Percentiles rank a stretch among this genome's conserved stretches.
Conservation (phyloP, 768 basidiomycete genomes). For the Tremella fuciformis region DNA sequence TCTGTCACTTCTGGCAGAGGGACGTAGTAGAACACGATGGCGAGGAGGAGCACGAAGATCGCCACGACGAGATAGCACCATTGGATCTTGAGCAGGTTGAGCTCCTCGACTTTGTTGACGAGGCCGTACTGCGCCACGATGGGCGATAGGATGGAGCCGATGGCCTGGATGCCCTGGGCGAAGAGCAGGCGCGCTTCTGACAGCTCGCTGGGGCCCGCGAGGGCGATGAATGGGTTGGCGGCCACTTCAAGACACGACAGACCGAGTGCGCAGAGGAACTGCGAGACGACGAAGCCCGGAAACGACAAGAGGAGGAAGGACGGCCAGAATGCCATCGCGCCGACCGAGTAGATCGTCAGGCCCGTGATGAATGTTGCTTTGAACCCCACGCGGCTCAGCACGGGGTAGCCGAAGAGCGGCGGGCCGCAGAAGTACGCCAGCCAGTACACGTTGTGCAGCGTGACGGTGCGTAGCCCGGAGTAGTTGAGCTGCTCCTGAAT, state of each 20-base stretch:
- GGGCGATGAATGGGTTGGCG: slow-evolving; percentile 48
- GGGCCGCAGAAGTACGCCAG: slow-evolving; percentile 42
- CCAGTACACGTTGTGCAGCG: slow-evolving; percentile 46
- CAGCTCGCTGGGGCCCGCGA: slow-evolving; percentile 46
- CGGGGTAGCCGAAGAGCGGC: slow-evolving; percentile 39
- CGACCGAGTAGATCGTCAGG: slow-evolving; percentile 41
- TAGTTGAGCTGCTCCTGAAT: slow-evolving; percentile 40
- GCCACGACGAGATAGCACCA: slow-evolving; percentile 49
- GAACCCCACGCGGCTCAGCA: slow-evolving; percentile 38
- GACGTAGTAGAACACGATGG: slow-evolving; percentile 47
- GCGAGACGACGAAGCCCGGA: slow-evolving; percentile 46
- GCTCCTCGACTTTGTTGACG: slow-evolving; percentile 24
- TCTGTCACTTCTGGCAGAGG: slow-evolving; percentile 42
- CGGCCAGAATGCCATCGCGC: slow-evolving; percentile 50
- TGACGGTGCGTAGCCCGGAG: slow-evolving; percentile 25
- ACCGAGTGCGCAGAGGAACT: slow-evolving; percentile 43
- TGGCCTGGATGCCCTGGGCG: slow-evolving; percentile 47
- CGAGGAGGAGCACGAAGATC: slow-evolving; percentile 43
- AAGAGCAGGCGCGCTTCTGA: slow-evolving; percentile 46
- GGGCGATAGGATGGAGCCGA: slow-evolving; percentile 36
- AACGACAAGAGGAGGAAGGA: slow-evolving; percentile 41
- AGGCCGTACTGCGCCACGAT: slow-evolving; percentile 40
- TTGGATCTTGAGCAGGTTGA: slow-evolving; percentile 42
- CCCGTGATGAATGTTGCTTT: slow-evolving; percentile 49
- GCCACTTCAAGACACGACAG: slow-evolving; percentile 44